phyloP scores from a whole-genome alignment of 1,284 basidiomycete genomes.

The Moniliophthora roreri region DNA sequence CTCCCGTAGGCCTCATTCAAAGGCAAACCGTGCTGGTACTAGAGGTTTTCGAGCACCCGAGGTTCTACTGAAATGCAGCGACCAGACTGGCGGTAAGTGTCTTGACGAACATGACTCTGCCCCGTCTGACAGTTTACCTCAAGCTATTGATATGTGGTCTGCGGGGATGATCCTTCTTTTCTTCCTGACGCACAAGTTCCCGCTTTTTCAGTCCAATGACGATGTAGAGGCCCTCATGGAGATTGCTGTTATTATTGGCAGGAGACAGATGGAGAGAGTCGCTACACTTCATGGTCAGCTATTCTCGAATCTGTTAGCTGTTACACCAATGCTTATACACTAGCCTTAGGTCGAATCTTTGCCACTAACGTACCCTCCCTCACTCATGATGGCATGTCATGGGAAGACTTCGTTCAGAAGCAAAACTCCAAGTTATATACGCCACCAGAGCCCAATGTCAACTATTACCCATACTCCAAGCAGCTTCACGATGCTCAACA shows the following conservation, averaged over 20 bases:
- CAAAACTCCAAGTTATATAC: conserved; percentile 76
- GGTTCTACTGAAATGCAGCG: conserved; percentile 92
- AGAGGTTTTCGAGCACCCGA: conserved; percentile 97
- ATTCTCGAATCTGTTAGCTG: conserved; percentile 1
- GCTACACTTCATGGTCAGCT: conserved; percentile 87
- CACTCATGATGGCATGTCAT: conserved; percentile 61
- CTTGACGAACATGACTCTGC: conserved; percentile 8
- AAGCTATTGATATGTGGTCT: conserved; percentile 97
- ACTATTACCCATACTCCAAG: conserved; percentile 52
- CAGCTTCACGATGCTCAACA: conserved; percentile 11
- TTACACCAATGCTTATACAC: conserved; percentile 8
- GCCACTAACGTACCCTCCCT: conserved; percentile 83
- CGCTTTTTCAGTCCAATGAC: conserved; percentile 92
- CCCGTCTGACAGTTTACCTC: conserved; percentile 5
- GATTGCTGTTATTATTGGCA: conserved; percentile 87
- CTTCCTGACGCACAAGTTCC: conserved; percentile 92
- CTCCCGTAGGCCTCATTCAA: conserved; percentile 71
- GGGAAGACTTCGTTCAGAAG: conserved; percentile 72
- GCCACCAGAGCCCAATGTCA: conserved; percentile 49
- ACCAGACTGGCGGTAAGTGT: conserved; percentile 85
- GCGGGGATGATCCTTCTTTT: conserved; percentile 92
- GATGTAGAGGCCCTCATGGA: conserved; percentile 97
- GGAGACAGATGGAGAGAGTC: conserved; percentile 79
- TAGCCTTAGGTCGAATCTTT: conserved; percentile 74
- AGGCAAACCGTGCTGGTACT: conserved; percentile 96